Evolutionary conservation across 1,284 basidiomycete species (phyloP).

Genomic region (Ceratobasidium sp.): DNA sequence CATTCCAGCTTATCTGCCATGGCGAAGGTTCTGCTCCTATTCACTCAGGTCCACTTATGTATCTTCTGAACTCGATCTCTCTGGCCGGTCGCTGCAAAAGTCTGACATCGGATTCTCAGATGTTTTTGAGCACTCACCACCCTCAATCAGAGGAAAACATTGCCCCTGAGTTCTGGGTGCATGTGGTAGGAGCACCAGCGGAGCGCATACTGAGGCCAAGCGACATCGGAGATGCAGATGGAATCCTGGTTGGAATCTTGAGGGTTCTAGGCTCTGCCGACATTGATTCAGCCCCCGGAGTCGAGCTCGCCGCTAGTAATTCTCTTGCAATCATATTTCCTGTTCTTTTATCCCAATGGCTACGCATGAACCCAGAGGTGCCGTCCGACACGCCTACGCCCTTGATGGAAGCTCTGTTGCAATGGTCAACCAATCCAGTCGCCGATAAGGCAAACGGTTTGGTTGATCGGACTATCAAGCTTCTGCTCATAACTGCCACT

Average conservation of each 20-base stretch:
- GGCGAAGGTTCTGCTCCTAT: background rate
- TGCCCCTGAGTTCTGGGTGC: background rate
- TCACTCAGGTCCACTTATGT: background rate
- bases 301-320: background rate
- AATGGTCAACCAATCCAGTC: background rate
- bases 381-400: background rate
- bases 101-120: background rate
- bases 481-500: background rate
- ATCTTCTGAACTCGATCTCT: background rate
- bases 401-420: background rate
- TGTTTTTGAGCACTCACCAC: background rate
- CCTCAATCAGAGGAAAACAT: background rate
- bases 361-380: background rate
- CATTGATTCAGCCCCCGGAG: too few relatives aligned
- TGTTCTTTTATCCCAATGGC: background rate
- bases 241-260: background rate
- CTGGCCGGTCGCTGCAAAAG: background rate
- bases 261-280: background rate
- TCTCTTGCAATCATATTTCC: background rate
- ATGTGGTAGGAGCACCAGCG: background rate
- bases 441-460: background rate
- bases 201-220: background rate
- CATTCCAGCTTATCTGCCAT: background rate
- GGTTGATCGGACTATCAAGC: background rate
- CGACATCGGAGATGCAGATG: slow-evolving; percentile 4